Conservation (phyloP, 768 basidiomycete species). For the Psilocybe azurescens region DNA sequence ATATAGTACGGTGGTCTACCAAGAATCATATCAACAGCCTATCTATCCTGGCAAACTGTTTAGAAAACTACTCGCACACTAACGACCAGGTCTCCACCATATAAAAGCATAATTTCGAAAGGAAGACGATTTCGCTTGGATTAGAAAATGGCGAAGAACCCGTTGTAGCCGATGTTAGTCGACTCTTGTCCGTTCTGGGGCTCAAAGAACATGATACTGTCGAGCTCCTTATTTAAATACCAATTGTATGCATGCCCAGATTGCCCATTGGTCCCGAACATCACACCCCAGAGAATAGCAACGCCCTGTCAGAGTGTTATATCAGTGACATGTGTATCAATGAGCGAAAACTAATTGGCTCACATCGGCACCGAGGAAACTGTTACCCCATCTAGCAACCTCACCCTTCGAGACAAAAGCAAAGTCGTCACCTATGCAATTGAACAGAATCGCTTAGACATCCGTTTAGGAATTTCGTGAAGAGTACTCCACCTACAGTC, state of each 20-base stretch:
- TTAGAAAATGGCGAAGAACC: no score
- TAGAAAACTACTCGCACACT: no score
- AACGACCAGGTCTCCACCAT: no score
- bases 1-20: no score
- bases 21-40: no score
- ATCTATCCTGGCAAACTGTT: no score
- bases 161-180: no score
- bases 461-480: not conserved
- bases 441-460: not conserved
- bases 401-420: not conserved
- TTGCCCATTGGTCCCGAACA: not conserved
- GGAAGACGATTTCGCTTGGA: no score
- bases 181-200: no score
- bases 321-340: no score
- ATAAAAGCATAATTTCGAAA: no score
- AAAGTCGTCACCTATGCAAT: not conserved
- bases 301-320: not conserved
- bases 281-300: not conserved
- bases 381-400: not conserved
- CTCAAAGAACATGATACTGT: not conserved
- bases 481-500: not conserved
- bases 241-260: not conserved
- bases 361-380: not conserved
- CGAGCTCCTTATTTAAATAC: not conserved
- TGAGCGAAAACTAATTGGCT: no score